Evolutionary conservation across 306 rosid species (phyloP).

Genomic region (Pterocarpus santalinus): DNA sequence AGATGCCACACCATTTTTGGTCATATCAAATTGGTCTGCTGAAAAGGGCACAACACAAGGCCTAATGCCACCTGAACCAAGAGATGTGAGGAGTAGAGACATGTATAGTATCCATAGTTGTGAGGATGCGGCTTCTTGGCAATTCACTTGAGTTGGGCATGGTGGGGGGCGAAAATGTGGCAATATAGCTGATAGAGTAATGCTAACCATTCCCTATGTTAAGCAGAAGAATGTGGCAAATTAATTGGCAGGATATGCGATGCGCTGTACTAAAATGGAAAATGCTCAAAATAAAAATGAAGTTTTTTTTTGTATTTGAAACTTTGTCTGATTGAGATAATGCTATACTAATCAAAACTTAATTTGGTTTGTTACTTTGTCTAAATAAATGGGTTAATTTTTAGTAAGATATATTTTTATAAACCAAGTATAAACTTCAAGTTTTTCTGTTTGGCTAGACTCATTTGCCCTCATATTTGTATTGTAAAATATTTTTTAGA

Average conservation of each 20-base stretch:
- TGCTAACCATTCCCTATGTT: constrained; percentile 65
- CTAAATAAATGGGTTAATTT: too few species aligned
- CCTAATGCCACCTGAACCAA: constrained; percentile 80
- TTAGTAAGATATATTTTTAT: too few species aligned
- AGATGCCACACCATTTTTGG: constrained; percentile 52
- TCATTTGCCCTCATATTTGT: too few species aligned
- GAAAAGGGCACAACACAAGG: constrained; percentile 87
- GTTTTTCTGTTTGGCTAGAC: too few species aligned
- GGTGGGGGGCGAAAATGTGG: constrained; percentile 73
- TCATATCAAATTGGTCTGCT: constrained; percentile 85
- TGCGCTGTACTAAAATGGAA: constrained; percentile 27
- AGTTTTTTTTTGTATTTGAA: too few species aligned
- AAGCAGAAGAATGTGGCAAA: neutral
- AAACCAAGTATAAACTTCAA: too few species aligned
- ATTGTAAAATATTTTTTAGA: too few species aligned
- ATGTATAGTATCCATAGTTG: constrained; percentile 69
- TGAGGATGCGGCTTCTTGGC: constrained; percentile 64
- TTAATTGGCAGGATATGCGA: neutral
- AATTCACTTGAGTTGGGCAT: constrained; percentile 74
- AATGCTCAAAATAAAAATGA: neutral
- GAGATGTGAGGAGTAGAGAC: constrained; percentile 74
- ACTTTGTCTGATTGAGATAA: too few species aligned
- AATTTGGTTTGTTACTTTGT: too few species aligned
- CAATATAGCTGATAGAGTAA: constrained; percentile 72
- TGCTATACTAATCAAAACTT: too few species aligned